Evolutionary conservation across 495 filamentous ascomycete species (phyloP).

Genomic region (Penicillium tannophilum): DNA sequence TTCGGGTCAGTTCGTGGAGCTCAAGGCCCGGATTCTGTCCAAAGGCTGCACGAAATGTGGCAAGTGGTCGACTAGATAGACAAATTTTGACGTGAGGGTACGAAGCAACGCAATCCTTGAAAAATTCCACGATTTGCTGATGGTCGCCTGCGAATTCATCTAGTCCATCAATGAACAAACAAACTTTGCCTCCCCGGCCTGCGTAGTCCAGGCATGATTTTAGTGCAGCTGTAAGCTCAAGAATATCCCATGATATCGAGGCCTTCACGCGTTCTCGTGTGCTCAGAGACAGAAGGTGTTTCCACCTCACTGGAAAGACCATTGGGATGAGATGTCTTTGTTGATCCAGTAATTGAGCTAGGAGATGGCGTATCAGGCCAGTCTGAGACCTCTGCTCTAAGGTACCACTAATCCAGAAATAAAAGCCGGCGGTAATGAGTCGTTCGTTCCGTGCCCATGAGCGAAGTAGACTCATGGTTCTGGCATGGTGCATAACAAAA

Average conservation of each 20-base stretch:
- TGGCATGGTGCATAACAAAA: not conserved
- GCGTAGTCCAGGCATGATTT: not conserved
- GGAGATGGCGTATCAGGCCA: not conserved
- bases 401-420: not conserved
- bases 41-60: not conserved
- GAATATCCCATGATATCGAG: not conserved
- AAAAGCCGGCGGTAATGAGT: not conserved
- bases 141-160: constrained; percentile 1
- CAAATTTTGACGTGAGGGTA: not conserved
- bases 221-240: not conserved
- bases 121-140: not conserved
- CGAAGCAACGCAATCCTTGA: not conserved
- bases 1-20: not conserved
- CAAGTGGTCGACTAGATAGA: not conserved
- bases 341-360: not conserved
- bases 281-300: not conserved
- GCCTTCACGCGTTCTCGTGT: not conserved
- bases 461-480: not conserved
- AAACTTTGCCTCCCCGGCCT: not conserved
- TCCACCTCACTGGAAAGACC: not conserved
- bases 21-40: not conserved
- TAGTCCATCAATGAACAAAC: not conserved
- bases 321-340: not conserved
- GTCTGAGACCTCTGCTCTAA: not conserved
- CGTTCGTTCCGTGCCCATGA: not conserved